A percentile compares a stretch with the other conserved stretches of the same genome.
Conservation (phyloP, 306 rosid species). For the Fagus sylvatica region DNA sequence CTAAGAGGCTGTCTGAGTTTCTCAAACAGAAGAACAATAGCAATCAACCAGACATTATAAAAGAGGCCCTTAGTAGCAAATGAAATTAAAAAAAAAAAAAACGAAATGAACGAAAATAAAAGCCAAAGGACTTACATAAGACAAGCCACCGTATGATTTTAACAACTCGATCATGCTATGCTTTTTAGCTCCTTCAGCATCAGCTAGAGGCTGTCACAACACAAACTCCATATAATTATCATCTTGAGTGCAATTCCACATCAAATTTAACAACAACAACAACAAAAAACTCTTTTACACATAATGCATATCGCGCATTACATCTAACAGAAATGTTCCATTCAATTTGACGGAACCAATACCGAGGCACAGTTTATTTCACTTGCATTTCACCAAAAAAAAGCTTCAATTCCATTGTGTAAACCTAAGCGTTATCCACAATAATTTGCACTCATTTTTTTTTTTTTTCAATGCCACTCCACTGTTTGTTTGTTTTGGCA, state of each 20-base stretch:
- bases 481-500: neutral
- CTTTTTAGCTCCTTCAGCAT: conserved; percentile 93
- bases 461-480: neutral
- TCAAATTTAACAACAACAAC: neutral
- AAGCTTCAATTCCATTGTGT: neutral
- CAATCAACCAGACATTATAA: neutral
- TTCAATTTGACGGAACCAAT: too few relatives aligned
- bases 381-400: too few relatives aligned
- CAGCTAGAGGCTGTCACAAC: conserved; percentile 82
- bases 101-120: conserved; percentile 13
- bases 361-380: too few relatives aligned
- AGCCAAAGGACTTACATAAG: conserved; percentile 61
- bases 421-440: neutral
- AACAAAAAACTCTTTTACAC: neutral
- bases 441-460: neutral
- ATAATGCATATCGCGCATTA: neutral
- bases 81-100: neutral
- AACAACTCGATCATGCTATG: conserved; percentile 64
- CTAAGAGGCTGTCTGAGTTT: too few relatives aligned
- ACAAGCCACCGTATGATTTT: conserved; percentile 78
- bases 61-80: too few relatives aligned
- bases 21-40: too few relatives aligned
- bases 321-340: neutral
- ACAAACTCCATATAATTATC: conserved; percentile 3
- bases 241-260: neutral